These are phyloP conservation scores for Pinus taeda DNA, from an alignment of 75 land plant species.

Conservation along the genomic window DNA sequence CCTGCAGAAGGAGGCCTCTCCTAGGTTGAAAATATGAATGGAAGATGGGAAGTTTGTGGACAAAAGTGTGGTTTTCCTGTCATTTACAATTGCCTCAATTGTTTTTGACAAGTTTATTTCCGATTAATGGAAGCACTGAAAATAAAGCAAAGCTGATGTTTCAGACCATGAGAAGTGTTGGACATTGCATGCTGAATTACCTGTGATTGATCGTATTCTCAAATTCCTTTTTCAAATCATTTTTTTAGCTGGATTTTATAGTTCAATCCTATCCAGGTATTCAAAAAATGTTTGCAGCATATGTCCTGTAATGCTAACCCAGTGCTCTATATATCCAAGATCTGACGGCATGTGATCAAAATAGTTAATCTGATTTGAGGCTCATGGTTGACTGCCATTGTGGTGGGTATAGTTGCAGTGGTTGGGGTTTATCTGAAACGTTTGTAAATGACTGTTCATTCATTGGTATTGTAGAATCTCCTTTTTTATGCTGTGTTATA, in stretches of 20 bases:
- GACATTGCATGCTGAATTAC: background rate
- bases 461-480: background rate
- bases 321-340: background rate
- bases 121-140: background rate
- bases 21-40: background rate
- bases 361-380: slow-evolving; percentile 6
- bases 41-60: slow-evolving; percentile 3
- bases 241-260: background rate
- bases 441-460: background rate
- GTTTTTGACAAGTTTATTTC: slow-evolving; percentile 6
- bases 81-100: slow-evolving; percentile 6
- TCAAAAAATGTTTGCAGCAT: background rate
- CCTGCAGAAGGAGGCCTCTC: slow-evolving; percentile 4
- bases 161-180: slow-evolving; percentile 3
- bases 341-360: background rate
- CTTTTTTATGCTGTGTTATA: background rate
- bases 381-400: background rate
- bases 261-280: background rate
- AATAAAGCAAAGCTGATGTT: background rate
- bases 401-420: background rate
- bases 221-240: background rate
- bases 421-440: background rate
- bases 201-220: slow-evolving; percentile 5
- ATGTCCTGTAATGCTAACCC: background rate
- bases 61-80: background rate